phyloP scores from a whole-genome alignment of 2,329 filamentous ascomycete genomes.

The Eurotiales sp. region DNA sequence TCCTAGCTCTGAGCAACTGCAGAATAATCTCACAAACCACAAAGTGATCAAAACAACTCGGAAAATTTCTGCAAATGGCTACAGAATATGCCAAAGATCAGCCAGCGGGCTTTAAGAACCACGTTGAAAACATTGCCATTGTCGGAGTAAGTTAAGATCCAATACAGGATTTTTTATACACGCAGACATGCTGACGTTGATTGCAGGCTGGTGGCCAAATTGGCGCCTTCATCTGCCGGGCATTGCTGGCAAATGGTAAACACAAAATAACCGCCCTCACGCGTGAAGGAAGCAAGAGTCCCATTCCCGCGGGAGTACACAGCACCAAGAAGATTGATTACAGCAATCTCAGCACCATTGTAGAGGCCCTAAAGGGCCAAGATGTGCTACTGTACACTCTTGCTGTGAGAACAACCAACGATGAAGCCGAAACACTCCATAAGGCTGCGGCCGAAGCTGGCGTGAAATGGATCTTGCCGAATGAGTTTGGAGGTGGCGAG shows the following conservation, averaged over 20 bases:
- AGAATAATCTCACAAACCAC: background rate
- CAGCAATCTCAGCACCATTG: slow-evolving; percentile 42
- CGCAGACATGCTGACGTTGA: background rate
- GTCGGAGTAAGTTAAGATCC: slow-evolving; percentile 30
- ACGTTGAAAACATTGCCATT: slow-evolving; percentile 36
- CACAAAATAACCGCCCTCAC: slow-evolving; percentile 53
- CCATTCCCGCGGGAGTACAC: slow-evolving; percentile 45
- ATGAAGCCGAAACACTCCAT: slow-evolving; percentile 48
- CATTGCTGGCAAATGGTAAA: slow-evolving; percentile 46
- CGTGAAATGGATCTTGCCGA: slow-evolving; percentile 56
- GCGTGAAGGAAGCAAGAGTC: slow-evolving; percentile 40
- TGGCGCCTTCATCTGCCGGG: slow-evolving; percentile 24
- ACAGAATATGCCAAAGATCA: slow-evolving; percentile 10
- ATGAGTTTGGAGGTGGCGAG: slow-evolving; percentile 36
- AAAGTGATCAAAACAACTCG: background rate
- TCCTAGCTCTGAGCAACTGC: background rate
- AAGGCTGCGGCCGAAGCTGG: slow-evolving; percentile 54
- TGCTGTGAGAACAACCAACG: slow-evolving; percentile 38
- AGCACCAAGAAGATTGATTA: slow-evolving; percentile 48
- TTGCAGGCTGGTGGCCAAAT: slow-evolving; percentile 33
- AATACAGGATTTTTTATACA: background rate
- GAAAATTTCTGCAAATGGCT: background rate
- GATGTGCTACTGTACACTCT: slow-evolving; percentile 58
- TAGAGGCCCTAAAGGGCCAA: slow-evolving; percentile 51
- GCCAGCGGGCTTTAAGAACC: slow-evolving; percentile 22